Percentiles rank a stretch among this genome's conserved stretches.
These are phyloP conservation scores for Podila verticillata DNA, from an alignment of 192 early-diverging fungal species.

Conservation along the genomic window DNA sequence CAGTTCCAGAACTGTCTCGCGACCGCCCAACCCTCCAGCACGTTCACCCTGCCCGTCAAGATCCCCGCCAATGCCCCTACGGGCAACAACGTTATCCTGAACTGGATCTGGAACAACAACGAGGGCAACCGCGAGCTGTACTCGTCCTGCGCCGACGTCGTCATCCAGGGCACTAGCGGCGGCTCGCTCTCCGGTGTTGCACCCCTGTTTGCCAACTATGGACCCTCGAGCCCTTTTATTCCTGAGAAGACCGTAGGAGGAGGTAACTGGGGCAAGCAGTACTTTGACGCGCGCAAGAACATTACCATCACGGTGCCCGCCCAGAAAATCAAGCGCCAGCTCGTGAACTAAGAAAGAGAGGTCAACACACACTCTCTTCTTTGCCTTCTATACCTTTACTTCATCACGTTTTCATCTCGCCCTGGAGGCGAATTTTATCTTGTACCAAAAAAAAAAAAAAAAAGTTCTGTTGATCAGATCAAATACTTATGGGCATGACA, in stretches of 20 bases:
- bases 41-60: slow-evolving; percentile 53
- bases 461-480: background rate
- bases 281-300: slow-evolving; percentile 51
- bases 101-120: slow-evolving; percentile 76
- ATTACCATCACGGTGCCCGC: slow-evolving; percentile 57
- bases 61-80: slow-evolving; percentile 64
- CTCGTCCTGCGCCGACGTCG: slow-evolving; percentile 71
- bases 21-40: slow-evolving; percentile 52
- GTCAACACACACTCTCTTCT: too few relatives aligned
- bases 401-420: background rate
- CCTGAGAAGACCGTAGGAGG: slow-evolving; percentile 55
- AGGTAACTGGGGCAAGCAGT: slow-evolving; percentile 57
- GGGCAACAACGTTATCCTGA: slow-evolving; percentile 59
- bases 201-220: slow-evolving; percentile 63
- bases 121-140: slow-evolving; percentile 76
- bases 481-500: background rate
- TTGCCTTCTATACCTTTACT: background rate
- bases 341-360: slow-evolving; percentile 10
- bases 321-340: slow-evolving; percentile 20
- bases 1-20: slow-evolving; percentile 65
- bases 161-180: slow-evolving; percentile 53
- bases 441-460: too few relatives aligned
- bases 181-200: slow-evolving; percentile 57
- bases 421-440: background rate
- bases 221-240: slow-evolving; percentile 57